Evolutionary conservation across 495 filamentous ascomycete species (phyloP).

Genomic region (Articulospora tetracladia): DNA sequence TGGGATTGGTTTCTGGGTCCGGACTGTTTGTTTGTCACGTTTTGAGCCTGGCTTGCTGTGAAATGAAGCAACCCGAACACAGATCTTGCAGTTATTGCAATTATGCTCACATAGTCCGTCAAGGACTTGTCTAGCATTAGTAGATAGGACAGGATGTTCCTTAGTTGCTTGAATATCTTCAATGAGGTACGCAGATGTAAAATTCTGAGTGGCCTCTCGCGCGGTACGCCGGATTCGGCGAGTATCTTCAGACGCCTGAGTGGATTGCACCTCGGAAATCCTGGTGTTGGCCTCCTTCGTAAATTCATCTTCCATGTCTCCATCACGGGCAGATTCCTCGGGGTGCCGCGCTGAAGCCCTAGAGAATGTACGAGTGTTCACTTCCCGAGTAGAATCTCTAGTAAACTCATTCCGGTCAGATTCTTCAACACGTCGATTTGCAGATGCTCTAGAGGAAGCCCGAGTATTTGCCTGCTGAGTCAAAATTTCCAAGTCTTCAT

Average conservation of each 20-base stretch:
- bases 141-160: slow-evolving; percentile 16
- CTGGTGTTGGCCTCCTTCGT: not conserved
- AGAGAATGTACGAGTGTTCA: not conserved
- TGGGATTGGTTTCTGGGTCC: slow-evolving; percentile 63
- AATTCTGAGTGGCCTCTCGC: not conserved
- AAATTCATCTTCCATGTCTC: not conserved
- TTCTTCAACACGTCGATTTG: not conserved
- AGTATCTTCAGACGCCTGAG: not conserved
- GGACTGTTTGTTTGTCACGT: slow-evolving; percentile 44
- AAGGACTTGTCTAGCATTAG: slow-evolving; percentile 19
- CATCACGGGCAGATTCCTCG: no score
- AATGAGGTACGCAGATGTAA: slow-evolving; percentile 25
- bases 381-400: not conserved
- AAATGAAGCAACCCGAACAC: slow-evolving; percentile 53
- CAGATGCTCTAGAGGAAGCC: not conserved
- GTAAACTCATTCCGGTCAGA: not conserved
- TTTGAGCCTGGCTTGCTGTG: not conserved
- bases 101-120: slow-evolving; percentile 28
- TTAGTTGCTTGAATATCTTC: slow-evolving; percentile 5
- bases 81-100: slow-evolving; percentile 69
- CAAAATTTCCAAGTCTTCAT: not conserved
- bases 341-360: not conserved
- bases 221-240: not conserved
- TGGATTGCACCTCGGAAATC: not conserved
- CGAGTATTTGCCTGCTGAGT: not conserved